phyloP scores from a whole-genome alignment of 495 filamentous ascomycete species.

The Neurospora terricola region DNA sequence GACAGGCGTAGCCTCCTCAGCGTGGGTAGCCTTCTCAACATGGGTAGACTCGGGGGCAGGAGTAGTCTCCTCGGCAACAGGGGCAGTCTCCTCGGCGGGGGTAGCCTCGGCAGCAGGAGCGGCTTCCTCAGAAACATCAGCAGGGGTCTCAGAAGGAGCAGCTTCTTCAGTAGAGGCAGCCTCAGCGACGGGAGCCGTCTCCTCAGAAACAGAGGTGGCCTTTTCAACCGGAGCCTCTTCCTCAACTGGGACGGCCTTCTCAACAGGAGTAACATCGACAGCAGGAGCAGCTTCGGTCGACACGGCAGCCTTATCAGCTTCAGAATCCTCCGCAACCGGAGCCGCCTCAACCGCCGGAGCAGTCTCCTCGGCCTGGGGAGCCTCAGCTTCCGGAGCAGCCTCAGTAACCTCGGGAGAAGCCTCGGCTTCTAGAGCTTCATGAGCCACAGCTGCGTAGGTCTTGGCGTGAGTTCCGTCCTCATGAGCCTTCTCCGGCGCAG shows the following conservation, averaged over 20 bases:
- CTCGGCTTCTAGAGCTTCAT: neutral
- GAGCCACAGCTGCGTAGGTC: neutral
- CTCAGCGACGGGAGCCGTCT: neutral
- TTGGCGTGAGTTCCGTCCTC: neutral
- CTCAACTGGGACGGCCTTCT: neutral
- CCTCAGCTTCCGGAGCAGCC: neutral
- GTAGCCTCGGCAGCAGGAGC: neutral
- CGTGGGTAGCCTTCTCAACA: neutral
- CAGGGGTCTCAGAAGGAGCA: neutral
- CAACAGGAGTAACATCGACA: neutral
- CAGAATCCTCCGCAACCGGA: neutral
- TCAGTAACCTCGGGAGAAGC: neutral
- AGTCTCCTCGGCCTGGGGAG: neutral
- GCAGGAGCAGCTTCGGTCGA: neutral
- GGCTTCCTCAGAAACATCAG: neutral
- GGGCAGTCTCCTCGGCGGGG: neutral
- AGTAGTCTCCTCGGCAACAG: neutral
- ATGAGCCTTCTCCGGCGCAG: neutral
- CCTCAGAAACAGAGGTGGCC: neutral
- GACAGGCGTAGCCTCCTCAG: neutral
- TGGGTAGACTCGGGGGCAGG: neutral
- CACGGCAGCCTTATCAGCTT: neutral
- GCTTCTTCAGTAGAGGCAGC: neutral
- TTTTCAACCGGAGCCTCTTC: neutral
- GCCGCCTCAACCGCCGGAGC: neutral